phyloP scores from a whole-genome alignment of 176 grass and related monocot genomes.

The Tuctoria greenei region DNA sequence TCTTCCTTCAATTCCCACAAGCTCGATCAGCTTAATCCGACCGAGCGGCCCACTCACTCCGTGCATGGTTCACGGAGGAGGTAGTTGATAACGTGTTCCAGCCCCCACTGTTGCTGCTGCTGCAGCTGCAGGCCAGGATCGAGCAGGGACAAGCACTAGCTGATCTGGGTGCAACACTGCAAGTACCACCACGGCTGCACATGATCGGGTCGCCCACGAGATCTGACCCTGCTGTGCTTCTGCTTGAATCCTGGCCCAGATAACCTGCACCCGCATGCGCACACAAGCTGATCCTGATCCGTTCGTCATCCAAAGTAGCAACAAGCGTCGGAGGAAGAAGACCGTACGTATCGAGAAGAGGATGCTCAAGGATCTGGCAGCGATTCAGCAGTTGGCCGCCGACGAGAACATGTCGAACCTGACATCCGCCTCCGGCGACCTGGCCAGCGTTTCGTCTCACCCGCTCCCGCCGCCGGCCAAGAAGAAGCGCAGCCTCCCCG shows the following conservation, averaged over 20 bases:
- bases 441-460: conserved; percentile 69
- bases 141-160: conserved; percentile 21
- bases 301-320: not conserved
- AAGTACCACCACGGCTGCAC: conserved; percentile 45
- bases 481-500: conserved; percentile 95
- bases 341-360: conserved; percentile 18
- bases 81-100: not conserved
- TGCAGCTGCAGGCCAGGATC: not conserved
- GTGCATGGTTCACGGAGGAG: conserved; percentile 11
- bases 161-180: conserved; percentile 42
- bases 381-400: conserved; percentile 54
- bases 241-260: not conserved
- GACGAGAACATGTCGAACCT: conserved; percentile 98
- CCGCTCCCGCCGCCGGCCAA: conserved; percentile 53
- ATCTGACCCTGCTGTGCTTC: conserved; percentile 14
- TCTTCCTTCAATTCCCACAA: conserved; percentile 6
- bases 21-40: conserved; percentile 9
- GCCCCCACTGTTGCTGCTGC: conserved; percentile 20
- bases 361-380: conserved; percentile 64
- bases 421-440: conserved; percentile 90
- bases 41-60: conserved; percentile 4
- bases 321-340: not conserved
- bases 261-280: not conserved
- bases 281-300: not conserved
- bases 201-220: conserved; percentile 33